Base-by-base conservation (phyloP, 371 early-diverging fungal genomes). In the Apophysomyces trapeziformis region DNA sequence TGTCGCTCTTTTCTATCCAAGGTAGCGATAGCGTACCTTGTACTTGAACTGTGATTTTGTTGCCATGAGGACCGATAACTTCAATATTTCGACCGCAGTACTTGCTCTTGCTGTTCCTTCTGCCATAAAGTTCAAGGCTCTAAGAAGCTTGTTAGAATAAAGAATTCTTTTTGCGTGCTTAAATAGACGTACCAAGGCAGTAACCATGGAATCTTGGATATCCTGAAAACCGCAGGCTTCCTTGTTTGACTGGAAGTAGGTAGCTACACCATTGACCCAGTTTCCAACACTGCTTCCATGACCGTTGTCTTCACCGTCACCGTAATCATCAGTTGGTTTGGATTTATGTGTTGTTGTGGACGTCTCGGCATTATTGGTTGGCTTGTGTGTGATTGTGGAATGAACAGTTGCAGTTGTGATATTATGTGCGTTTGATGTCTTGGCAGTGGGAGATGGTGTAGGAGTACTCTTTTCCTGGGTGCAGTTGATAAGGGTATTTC, bases 201-300 rank as follows among this genome's bases (percentile, higher is more conserved):
- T 71, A 68, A 80, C 75, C 45, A 64, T 69, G 36, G 72, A 70
- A 44, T 67, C 32, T 36, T 71, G 60, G 58, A 69, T 68, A 37
- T 75, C 68, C 75, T 70, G 67, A 0, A 67, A 67, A 39, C 80
- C 80, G 58, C 80, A 80, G n/a, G 80, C 80, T 54, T 75, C 75
- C 63, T 68, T 70, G 57, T 77, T 66, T 21, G 80, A 75, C 14
- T 68, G 70, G 47, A 78, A 78, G 68, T 69, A 76, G 13, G 79
- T 76, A 37, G 71, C 79, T n/a, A 64, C 50, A 9, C 76, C 79
- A 16, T 62, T 64, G 35, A 65, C 39, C 43, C 61, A 57, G 14
- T 44, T 21, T 13, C 54, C 38, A 32, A 46, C 14, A 50, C 58
- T 47, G 41, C 63, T 64, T 21, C 47, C 57, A 16, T 26, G 32